A percentile compares a stretch with the other conserved stretches of the same genome.
phyloP scores from a whole-genome alignment of 1,139 yeast genomes.

The Hansenula sp. region DNA sequence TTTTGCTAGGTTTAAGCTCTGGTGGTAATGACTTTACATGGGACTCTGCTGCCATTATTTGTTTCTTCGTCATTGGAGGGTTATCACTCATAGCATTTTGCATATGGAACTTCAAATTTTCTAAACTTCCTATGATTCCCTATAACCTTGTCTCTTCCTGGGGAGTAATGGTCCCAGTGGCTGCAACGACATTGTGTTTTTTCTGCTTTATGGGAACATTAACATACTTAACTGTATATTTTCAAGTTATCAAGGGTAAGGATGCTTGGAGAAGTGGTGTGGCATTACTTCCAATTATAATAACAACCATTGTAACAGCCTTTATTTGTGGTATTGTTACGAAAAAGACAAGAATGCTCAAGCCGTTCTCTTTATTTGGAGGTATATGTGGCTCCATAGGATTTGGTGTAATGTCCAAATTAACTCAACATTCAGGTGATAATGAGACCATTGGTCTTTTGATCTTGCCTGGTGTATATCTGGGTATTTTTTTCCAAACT shows the following conservation, averaged over 20 bases:
- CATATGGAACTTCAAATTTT: conserved; percentile 43
- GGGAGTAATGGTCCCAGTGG: conserved; percentile 28
- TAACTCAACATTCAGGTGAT: conserved; percentile 32
- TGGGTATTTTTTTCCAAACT: conserved; percentile 52
- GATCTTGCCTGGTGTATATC: conserved; percentile 47
- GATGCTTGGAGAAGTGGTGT: conserved; percentile 54
- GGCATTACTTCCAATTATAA: conserved; percentile 46
- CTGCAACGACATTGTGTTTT: conserved; percentile 35
- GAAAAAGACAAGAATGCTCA: conserved; percentile 41
- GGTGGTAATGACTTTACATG: conserved; percentile 45
- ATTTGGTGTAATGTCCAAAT: conserved; percentile 40
- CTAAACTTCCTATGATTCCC: conserved; percentile 45
- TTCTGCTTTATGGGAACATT: conserved; percentile 40
- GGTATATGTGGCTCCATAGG: conserved; percentile 44
- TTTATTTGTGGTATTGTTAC: conserved; percentile 41
- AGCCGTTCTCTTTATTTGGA: conserved; percentile 40
- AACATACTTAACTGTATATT: conserved; percentile 48
- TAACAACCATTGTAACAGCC: conserved; percentile 45
- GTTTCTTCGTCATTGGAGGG: conserved; percentile 52
- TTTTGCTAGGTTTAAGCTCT: conserved; percentile 47
- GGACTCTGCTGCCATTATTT: conserved; percentile 53
- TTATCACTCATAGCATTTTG: conserved; percentile 34
- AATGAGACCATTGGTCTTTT: conserved; percentile 44
- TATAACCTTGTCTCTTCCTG: conserved; percentile 30
- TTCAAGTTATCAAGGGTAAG: conserved; percentile 35